Evolutionary conservation across 2,329 filamentous ascomycete species (phyloP).

Genomic region (Venturiaceae sp.): DNA sequence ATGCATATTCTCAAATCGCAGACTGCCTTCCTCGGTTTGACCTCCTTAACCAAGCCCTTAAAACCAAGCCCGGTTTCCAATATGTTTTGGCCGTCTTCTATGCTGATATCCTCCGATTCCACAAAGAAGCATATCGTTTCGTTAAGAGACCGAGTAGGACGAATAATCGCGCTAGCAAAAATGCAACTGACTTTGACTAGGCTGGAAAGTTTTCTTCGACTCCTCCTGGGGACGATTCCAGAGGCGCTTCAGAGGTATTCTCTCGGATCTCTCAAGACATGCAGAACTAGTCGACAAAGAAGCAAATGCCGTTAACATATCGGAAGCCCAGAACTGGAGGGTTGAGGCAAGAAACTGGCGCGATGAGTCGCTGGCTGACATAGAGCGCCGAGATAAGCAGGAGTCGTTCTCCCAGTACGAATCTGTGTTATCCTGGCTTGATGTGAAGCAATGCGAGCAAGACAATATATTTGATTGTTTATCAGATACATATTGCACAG

Average conservation of each 20-base stretch:
- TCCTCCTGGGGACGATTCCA: slow-evolving; percentile 20
- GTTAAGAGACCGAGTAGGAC: slow-evolving; percentile 17
- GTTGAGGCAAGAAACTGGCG: background rate
- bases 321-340: slow-evolving; percentile 13
- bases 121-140: slow-evolving; percentile 37
- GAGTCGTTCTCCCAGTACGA: slow-evolving; percentile 9
- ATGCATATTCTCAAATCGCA: slow-evolving; percentile 30
- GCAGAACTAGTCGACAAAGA: slow-evolving; percentile 18
- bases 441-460: slow-evolving; percentile 12
- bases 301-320: slow-evolving; percentile 17
- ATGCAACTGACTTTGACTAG: slow-evolving; percentile 11
- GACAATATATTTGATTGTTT: slow-evolving; percentile 12
- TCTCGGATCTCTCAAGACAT: slow-evolving; percentile 17
- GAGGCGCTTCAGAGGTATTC: slow-evolving; percentile 16
- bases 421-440: slow-evolving; percentile 16
- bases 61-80: slow-evolving; percentile 25
- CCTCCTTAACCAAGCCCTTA: slow-evolving; percentile 21
- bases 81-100: slow-evolving; percentile 34
- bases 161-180: background rate
- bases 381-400: slow-evolving; percentile 8
- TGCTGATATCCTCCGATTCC: slow-evolving; percentile 39
- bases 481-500: slow-evolving; percentile 8
- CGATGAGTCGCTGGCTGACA: slow-evolving; percentile 8
- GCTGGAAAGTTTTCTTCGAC: slow-evolving; percentile 19
- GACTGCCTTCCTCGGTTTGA: slow-evolving; percentile 29